These are phyloP conservation scores for Nothophoma quercina DNA, from an alignment of 2,329 filamentous ascomycete species.

Conservation along the genomic window DNA sequence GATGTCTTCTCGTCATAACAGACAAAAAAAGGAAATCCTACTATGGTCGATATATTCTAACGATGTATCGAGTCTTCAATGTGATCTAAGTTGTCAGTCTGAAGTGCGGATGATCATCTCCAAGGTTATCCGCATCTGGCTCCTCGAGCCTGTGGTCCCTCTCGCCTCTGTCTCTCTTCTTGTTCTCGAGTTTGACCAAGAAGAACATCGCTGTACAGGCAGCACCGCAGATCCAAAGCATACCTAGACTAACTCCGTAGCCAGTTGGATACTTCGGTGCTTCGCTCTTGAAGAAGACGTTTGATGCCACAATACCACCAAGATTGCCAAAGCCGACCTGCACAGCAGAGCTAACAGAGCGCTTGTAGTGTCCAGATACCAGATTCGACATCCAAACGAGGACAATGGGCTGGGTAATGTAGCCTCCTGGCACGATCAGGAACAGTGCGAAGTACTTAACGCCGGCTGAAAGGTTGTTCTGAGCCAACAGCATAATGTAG, in stretches of 20 bases:
- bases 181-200: constrained; percentile 56
- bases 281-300: constrained; percentile 58
- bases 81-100: constrained; percentile 48
- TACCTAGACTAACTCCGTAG: constrained; percentile 57
- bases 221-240: constrained; percentile 58
- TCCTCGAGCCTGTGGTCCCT: constrained; percentile 54
- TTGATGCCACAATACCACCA: constrained; percentile 59
- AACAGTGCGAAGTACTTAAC: constrained; percentile 64
- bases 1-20: no score
- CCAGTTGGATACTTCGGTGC: constrained; percentile 58
- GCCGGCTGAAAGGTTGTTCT: constrained; percentile 53
- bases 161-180: constrained; percentile 56
- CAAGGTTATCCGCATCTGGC: constrained; percentile 58
- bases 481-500: constrained; percentile 62
- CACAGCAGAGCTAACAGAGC: constrained; percentile 60
- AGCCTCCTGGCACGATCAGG: constrained; percentile 62
- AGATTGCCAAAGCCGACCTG: constrained; percentile 57
- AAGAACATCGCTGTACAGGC: constrained; percentile 54
- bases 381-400: constrained; percentile 67
- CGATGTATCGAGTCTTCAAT: neutral
- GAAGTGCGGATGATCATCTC: constrained; percentile 61
- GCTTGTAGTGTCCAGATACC: constrained; percentile 66
- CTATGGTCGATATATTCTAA: no score
- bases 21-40: no score
- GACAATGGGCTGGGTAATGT: constrained; percentile 62